Evolutionary conservation across 2,329 filamentous ascomycete genomes (phyloP).

Genomic region (Calcarisporium arbuscula): DNA sequence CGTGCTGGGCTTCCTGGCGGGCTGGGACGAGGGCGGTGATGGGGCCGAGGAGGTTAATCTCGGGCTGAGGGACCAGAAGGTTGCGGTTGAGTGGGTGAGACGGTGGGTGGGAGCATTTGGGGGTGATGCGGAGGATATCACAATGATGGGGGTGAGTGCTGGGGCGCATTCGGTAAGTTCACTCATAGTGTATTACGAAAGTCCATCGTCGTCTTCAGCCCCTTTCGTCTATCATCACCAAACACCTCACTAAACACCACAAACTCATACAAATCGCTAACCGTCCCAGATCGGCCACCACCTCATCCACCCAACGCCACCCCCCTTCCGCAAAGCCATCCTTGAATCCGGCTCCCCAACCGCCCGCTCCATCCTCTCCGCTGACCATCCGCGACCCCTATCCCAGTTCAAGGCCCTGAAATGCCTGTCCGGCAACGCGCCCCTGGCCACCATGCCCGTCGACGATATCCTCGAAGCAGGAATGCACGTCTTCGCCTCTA

Average conservation of each 20-base stretch:
- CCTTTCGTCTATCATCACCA: neutral
- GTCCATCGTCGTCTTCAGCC: neutral
- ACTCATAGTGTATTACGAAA: neutral
- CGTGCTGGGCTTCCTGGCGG: conserved; percentile 61
- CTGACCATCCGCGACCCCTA: conserved; percentile 51
- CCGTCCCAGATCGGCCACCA: conserved; percentile 58
- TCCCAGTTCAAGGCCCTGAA: conserved; percentile 37
- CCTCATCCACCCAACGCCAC: conserved; percentile 43
- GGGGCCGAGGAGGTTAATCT: conserved; percentile 56
- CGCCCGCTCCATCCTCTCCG: conserved; percentile 45
- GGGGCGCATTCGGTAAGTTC: conserved; percentile 52
- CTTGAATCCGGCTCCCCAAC: conserved; percentile 52
- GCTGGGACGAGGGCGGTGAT: conserved; percentile 45
- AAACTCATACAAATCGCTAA: neutral
- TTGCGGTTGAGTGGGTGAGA: conserved; percentile 53
- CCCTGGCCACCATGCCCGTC: conserved; percentile 41
- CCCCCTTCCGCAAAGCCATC: conserved; percentile 46
- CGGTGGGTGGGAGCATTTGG: conserved; percentile 55
- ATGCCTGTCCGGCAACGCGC: conserved; percentile 1
- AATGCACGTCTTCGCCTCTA: conserved; percentile 35
- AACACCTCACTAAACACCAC: neutral
- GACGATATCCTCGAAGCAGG: conserved; percentile 42
- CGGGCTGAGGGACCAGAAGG: conserved; percentile 56
- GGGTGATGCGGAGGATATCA: conserved; percentile 51
- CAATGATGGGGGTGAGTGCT: conserved; percentile 55